Conservation (phyloP, 176 grass and related monocot species). For the Musa troglodytarum region DNA sequence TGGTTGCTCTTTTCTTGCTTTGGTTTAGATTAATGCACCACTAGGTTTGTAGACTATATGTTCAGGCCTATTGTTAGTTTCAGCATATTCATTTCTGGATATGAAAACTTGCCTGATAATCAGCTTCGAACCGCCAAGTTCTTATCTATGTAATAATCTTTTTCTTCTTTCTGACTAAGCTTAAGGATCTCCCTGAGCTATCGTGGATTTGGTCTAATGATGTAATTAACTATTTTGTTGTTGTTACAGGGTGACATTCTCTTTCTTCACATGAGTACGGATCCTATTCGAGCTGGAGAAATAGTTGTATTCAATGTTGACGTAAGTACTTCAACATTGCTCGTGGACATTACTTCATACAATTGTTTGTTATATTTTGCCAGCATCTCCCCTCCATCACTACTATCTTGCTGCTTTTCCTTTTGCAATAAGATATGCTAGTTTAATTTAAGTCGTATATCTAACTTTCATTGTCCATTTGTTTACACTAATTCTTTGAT, state of each 20-base stretch:
- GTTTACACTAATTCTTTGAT: too few species aligned
- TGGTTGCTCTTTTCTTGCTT: neutral
- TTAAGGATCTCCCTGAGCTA: too few species aligned
- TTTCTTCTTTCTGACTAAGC: neutral
- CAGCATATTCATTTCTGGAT: neutral
- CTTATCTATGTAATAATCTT: neutral
- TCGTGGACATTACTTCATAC: neutral
- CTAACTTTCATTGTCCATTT: too few species aligned
- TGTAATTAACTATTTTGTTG: neutral
- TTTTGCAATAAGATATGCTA: too few species aligned
- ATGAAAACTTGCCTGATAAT: neutral
- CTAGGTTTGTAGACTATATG: neutral
- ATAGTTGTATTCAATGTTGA: constrained; percentile 32
- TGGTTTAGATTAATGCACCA: neutral
- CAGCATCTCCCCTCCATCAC: neutral
- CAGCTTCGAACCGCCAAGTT: neutral
- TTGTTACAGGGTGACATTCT: constrained; percentile 33
- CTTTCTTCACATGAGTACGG: constrained; percentile 33
- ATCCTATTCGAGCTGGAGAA: constrained; percentile 34
- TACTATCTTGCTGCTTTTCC: too few species aligned
- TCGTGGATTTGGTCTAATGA: too few species aligned
- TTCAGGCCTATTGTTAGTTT: neutral
- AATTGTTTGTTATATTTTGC: neutral
- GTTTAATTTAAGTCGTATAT: too few species aligned
- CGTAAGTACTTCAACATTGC: constrained; percentile 8